phyloP scores from a whole-genome alignment of 2,329 filamentous ascomycete genomes.

The Aspergillus piperis region DNA sequence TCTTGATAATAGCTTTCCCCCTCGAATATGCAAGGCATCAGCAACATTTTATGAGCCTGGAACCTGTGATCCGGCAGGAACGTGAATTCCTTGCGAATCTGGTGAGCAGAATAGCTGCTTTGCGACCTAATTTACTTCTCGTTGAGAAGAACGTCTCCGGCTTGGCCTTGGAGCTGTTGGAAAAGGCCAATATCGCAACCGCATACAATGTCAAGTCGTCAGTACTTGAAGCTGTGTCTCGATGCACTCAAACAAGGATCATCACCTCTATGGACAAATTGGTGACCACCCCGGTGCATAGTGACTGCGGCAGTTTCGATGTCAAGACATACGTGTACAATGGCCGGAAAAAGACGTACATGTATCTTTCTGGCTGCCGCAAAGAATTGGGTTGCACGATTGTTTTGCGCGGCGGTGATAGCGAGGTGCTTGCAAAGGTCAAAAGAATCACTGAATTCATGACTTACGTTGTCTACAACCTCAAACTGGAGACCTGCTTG shows the following conservation, averaged over 20 bases:
- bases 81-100: slow-evolving; percentile 89
- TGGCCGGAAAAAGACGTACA: slow-evolving; percentile 87
- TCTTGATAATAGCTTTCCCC: slow-evolving; percentile 90
- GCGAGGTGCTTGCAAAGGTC: slow-evolving; percentile 70
- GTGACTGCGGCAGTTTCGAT: slow-evolving; percentile 86
- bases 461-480: slow-evolving; percentile 97
- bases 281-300: slow-evolving; percentile 69
- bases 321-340: slow-evolving; percentile 92
- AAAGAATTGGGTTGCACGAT: slow-evolving; percentile 94
- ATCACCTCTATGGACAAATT: slow-evolving; percentile 96
- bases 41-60: slow-evolving; percentile 95
- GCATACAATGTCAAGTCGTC: slow-evolving; percentile 96
- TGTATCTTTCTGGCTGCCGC: slow-evolving; percentile 87
- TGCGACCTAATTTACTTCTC: slow-evolving; percentile 83
- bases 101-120: slow-evolving; percentile 83
- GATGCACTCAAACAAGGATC: slow-evolving; percentile 87
- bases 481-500: slow-evolving; percentile 91
- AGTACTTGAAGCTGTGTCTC: slow-evolving; percentile 89
- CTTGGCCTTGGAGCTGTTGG: slow-evolving; percentile 82
- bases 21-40: slow-evolving; percentile 94
- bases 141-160: slow-evolving; percentile 92
- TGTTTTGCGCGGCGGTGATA: slow-evolving; percentile 78
- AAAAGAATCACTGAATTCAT: slow-evolving; percentile 98
- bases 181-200: slow-evolving; percentile 86
- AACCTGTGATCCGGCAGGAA: slow-evolving; percentile 95